Base-by-base conservation (phyloP, 2,329 filamentous ascomycete genomes). In the Didymella exigua region DNA sequence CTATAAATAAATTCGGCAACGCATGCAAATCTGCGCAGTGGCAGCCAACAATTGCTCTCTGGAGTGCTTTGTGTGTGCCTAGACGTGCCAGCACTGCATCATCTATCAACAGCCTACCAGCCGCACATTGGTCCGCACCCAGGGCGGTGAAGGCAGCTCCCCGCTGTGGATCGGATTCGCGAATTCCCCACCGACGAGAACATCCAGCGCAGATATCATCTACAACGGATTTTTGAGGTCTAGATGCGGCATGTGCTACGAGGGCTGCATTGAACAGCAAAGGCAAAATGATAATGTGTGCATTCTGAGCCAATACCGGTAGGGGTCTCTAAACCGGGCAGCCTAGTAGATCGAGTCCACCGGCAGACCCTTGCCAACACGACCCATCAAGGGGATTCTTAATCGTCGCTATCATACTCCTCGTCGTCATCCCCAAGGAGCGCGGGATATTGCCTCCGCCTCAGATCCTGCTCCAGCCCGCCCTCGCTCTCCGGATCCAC, bases 391-490 rank as follows among this genome's bases (percentile, higher is more conserved):
- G 26, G 5, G 26, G 26, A n/a, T n/a, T 16, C 40, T 58, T 67
- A 68, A 31, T 71, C 62, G 49, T 74, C 70, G 46, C 68, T 71
- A 68, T 93, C 90, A 60, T 87, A 86, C 59, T 86, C 89, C 41
- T 93, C 89, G 61, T 95, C 89, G 2, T 89, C 86, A 16, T 70
- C 67, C 0, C 66, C 68, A 54, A 93, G 75, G 21, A 96, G 80
- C 2, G 90, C 89, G 54, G 91, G 84, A 74, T 93, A 96, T 61
- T 90, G 81, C 56, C 91, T 82, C 54, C 86, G 89, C 1, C 90
- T 89, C 57, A 99, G 78, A 70, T 98, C 93, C 69, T 96, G 91
- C 70, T 96, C 92, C 19, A 98, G 80, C 0, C 93, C 92, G 2
- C 93, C 92, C 67, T 96, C 91, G 48, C 86, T 88, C 69, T 96